Base-by-base conservation (phyloP, 2,329 filamentous ascomycete genomes). In the Teratosphaeria destructans region DNA sequence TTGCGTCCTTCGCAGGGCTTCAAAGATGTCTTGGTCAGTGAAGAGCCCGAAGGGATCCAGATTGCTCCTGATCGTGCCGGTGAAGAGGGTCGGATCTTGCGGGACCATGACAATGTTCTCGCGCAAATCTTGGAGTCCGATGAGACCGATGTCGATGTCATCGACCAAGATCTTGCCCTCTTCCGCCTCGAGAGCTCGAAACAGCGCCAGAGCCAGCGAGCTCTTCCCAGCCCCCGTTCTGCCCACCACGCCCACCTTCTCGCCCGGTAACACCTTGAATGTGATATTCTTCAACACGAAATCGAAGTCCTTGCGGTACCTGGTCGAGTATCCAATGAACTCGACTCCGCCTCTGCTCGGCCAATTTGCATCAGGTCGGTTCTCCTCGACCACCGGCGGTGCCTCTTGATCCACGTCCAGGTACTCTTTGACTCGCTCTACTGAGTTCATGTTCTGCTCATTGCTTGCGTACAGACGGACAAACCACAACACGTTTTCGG, bases 361-460 rank as follows among this genome's bases (percentile, higher is more conserved):
- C 94, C 94, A 99, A 70, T 89, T 85, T 4, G 81, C 75, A 0
- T 87, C 81, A 6, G 94, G 94, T 32, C 90, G 83, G 64, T 85
- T 89, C 61, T 93, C 85, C 58, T 90, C 85, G 49, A 95, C 82
- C 49, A 95, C 79, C 1, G 89, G 81, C 0, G 82, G 79, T 1
- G 94, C 92, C 76, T 99, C 94, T 73, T 96, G 93, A 67, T 97
- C 93, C 0, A 99, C 89, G 53, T 97, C 90, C 39, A 97, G 82
- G 71, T 97, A 99, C 72, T 99, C 94, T 77, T 96, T 95, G 71
- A 99, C 87, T 70, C 94, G 89, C 76, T 99, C 94, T 55, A 97
- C 92, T 2, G 93, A 93, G 76, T 99, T 99, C 94, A 99, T 97
- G 76, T 96, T 97, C 75, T 99, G 94, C 76, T 99, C 94, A 69